Conservation (phyloP, 306 rosid species). For the Trichosanthes truncata region DNA sequence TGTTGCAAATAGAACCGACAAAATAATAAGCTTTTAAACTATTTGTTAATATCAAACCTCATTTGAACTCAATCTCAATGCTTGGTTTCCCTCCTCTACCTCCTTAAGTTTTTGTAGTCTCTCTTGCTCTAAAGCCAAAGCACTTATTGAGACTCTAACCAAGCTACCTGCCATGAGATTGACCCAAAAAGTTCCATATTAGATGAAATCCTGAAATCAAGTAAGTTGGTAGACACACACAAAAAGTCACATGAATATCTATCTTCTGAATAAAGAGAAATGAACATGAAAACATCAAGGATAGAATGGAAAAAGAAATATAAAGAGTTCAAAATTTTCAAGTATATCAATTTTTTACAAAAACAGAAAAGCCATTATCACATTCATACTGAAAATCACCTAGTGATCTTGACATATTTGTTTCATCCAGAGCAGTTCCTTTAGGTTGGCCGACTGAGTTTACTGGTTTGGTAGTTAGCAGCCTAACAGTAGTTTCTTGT, state of each 20-base stretch:
- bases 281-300: background rate
- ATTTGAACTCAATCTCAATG: conserved; percentile 36
- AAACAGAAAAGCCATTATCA: background rate
- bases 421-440: conserved; percentile 15
- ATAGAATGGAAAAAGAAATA: no score
- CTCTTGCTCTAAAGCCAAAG: conserved; percentile 51
- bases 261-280: background rate
- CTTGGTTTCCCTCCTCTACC: conserved; percentile 39
- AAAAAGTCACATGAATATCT: background rate
- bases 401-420: conserved; percentile 9
- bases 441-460: conserved; percentile 21
- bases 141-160: conserved; percentile 49
- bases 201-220: conserved; percentile 2
- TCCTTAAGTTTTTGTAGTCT: conserved; percentile 62
- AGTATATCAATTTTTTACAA: no score
- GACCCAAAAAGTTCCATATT: conserved; percentile 6
- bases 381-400: conserved; percentile 8
- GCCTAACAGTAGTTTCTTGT: conserved; percentile 22
- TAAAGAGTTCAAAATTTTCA: no score
- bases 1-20: background rate
- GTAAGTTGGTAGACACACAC: background rate
- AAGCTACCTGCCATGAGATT: conserved; percentile 37
- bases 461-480: conserved; percentile 20
- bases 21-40: background rate
- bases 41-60: conserved; percentile 31